Evolutionary conservation across 495 filamentous ascomycete genomes (phyloP), one percentile per base, ranked within the genome.

Genomic region (Paragyromitra xinjiangensis): DNA sequence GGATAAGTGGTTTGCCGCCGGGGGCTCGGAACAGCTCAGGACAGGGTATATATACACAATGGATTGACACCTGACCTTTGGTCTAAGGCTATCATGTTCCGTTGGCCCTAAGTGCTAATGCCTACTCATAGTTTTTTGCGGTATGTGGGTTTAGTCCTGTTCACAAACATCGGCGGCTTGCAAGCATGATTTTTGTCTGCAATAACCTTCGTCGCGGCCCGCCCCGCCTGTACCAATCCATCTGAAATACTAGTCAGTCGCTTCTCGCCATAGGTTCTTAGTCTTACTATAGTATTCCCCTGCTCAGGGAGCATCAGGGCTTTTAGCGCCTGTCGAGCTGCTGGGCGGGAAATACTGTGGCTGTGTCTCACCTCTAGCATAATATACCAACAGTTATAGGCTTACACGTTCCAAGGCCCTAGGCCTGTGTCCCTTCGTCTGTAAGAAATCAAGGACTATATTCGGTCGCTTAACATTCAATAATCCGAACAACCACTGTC

Each of bases 21-120:
- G 45, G 64, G 64, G 22, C 64, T 53, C 45, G 64, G 64, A 34
- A 65, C 63, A 29, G 42, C 42, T 29, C 4, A 51, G 63, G 22
- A 67, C 53, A 53, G 50, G 50, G 8, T 24, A 34, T 40, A 14
- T 16, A 39, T n/a, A 14, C 14, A 22, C 14, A 22, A 5, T 2
- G 39, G 12, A 67, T 37, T 19, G 12, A 51, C 19, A 53, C 1
- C 45, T 67, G n/a, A 67, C 53, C 45, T 53, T 48, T 7, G 34
- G 44, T 19, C 16, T 51, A 65, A 29, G 22, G 14, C 14, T 11
- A 29, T 7, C 7, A 0, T 26, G 19, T 53, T n/a, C 19, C 19
- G 8, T 58, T 29, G 55, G 19, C 29, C 29, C 55, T 53, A 53
- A 53, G 19, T 53, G 6, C 29, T 22, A 14, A 53, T 19, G 6